A percentile compares a stretch with the other conserved stretches of the same genome.
These are phyloP conservation scores for Coniochaeta prunicola DNA, from an alignment of 2,329 filamentous ascomycete species.

Conservation along the genomic window DNA sequence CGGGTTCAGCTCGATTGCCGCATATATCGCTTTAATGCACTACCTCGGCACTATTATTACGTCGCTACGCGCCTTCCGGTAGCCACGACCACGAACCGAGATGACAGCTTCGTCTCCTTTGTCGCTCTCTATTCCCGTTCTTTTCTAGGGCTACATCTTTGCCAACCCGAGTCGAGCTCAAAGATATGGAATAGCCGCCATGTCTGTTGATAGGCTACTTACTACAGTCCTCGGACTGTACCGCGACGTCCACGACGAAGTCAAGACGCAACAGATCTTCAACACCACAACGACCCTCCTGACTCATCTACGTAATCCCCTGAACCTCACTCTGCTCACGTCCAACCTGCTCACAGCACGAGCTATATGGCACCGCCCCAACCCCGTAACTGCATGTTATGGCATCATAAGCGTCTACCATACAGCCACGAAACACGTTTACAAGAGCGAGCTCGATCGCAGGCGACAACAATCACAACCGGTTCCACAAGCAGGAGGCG, in stretches of 20 bases:
- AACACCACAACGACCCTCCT: slow-evolving; percentile 62
- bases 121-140: no score
- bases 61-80: neutral
- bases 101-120: no score
- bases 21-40: slow-evolving; percentile 11
- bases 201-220: slow-evolving; percentile 62
- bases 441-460: slow-evolving; percentile 41
- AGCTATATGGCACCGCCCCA: slow-evolving; percentile 55
- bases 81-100: no score
- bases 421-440: slow-evolving; percentile 51
- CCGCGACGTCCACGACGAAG: slow-evolving; percentile 43
- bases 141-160: no score
- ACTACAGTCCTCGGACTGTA: slow-evolving; percentile 57
- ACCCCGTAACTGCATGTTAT: slow-evolving; percentile 52
- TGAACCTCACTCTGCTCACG: slow-evolving; percentile 66
- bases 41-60: slow-evolving; percentile 10
- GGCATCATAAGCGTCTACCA: slow-evolving; percentile 67
- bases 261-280: slow-evolving; percentile 49
- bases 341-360: slow-evolving; percentile 66
- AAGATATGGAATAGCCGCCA: slow-evolving; percentile 23
- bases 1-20: slow-evolving; percentile 5
- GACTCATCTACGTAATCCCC: slow-evolving; percentile 62
- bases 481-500: slow-evolving; percentile 26
- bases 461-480: slow-evolving; percentile 26
- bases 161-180: neutral